phyloP scores from a whole-genome alignment of 805 yeast genomes.

The Schwanniomyces vanrijiae region DNA sequence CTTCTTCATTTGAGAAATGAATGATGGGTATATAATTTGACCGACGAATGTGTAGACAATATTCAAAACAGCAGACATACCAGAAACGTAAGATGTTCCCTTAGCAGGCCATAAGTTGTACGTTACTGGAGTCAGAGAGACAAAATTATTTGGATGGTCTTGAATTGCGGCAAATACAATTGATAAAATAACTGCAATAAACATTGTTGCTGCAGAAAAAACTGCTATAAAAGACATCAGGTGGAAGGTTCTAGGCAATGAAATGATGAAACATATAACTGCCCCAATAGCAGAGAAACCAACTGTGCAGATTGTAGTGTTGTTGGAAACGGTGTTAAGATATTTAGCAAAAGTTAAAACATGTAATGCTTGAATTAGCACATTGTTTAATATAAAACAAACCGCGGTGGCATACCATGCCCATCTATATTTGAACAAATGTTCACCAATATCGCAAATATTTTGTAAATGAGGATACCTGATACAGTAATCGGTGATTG shows the following conservation, averaged over 20 bases:
- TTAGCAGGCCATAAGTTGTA: conserved; percentile 50
- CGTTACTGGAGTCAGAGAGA: conserved; percentile 34
- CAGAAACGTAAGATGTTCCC: conserved; percentile 54
- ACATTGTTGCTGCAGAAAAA: conserved; percentile 58
- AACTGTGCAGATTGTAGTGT: conserved; percentile 51
- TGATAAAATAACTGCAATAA: conserved; percentile 51
- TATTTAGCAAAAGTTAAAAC: conserved; percentile 61
- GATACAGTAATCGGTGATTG: conserved; percentile 54
- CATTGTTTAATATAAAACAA: conserved; percentile 54
- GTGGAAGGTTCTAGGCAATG: conserved; percentile 58
- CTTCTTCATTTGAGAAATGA: conserved; percentile 57
- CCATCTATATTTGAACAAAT: conserved; percentile 46
- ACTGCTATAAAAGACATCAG: conserved; percentile 51
- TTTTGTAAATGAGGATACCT: conserved; percentile 51
- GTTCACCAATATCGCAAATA: conserved; percentile 61
- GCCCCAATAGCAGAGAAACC: conserved; percentile 52
- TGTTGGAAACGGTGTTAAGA: conserved; percentile 51
- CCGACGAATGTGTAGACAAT: conserved; percentile 66
- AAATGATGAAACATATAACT: conserved; percentile 48
- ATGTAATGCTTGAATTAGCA: conserved; percentile 58
- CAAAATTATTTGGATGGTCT: conserved; percentile 45
- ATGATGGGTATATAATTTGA: conserved; percentile 62
- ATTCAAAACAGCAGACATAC: conserved; percentile 57
- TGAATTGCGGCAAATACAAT: conserved; percentile 56
- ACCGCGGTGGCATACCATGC: conserved; percentile 60